phyloP scores from a whole-genome alignment of 2,329 filamentous ascomycete genomes.

The Fusarium sp. region DNA sequence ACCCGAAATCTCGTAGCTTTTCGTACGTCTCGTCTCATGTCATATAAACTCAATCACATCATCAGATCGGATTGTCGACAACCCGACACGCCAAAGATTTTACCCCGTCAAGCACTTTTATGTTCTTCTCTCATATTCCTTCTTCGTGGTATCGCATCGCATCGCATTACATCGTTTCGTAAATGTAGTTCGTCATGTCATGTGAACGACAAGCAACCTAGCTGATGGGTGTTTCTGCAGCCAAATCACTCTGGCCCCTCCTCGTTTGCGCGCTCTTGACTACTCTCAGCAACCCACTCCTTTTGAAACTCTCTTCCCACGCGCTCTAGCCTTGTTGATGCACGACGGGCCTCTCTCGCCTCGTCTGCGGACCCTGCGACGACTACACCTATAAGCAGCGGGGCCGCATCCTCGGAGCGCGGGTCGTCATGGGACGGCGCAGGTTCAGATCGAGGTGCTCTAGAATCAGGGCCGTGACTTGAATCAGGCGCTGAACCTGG shows the following conservation, averaged over 20 bases:
- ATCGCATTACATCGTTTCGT: slow-evolving; percentile 43
- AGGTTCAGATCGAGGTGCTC: slow-evolving; percentile 28
- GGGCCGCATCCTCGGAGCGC: slow-evolving; percentile 55
- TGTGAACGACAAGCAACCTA: slow-evolving; percentile 14
- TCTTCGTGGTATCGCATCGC: slow-evolving; percentile 28
- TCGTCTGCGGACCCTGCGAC: slow-evolving; percentile 63
- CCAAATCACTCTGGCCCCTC: slow-evolving; percentile 44
- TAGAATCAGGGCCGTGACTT: slow-evolving; percentile 30
- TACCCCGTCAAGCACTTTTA: neutral
- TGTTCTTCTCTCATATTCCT: slow-evolving; percentile 6
- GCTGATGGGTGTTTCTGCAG: neutral
- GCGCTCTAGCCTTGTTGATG: slow-evolving; percentile 65
- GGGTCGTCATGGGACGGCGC: slow-evolving; percentile 33
- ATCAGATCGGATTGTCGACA: slow-evolving; percentile 10
- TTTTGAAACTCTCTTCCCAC: slow-evolving; percentile 67
- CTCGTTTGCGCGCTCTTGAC: slow-evolving; percentile 43
- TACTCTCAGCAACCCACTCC: slow-evolving; percentile 58
- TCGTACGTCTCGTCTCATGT: neutral
- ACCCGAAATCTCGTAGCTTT: slow-evolving; percentile 4
- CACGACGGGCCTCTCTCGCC: slow-evolving; percentile 63
- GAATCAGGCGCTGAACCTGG: slow-evolving; percentile 35
- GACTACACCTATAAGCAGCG: slow-evolving; percentile 67
- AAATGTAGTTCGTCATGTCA: slow-evolving; percentile 40
- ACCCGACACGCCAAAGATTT: slow-evolving; percentile 14
- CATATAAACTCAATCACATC: slow-evolving; percentile 8